Base-by-base conservation (phyloP, 768 basidiomycete species). In the Termitomyces sp. region DNA sequence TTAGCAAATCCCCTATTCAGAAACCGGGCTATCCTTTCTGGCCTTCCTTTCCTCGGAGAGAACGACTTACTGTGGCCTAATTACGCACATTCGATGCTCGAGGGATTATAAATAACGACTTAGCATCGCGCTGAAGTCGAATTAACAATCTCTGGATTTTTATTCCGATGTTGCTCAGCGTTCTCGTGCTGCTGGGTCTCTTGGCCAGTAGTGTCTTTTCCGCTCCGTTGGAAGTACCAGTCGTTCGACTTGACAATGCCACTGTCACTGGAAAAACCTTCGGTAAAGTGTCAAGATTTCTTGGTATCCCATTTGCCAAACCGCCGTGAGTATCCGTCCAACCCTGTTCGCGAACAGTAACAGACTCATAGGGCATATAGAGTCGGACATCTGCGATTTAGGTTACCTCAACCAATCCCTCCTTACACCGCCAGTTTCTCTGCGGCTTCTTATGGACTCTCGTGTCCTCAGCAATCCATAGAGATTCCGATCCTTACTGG, bases 281-380 rank as follows among this genome's bases (percentile, higher is more conserved):
- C 34, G 72, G 73, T 3, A 57, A 57, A 3, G 63, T 70, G 12
- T 65, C 74, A 10, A 71, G 73, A 56, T 84, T 79, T 62, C 66
- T 80, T 2, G 81, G 82, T 2, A 81, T 85, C 39, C 83, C 82
- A 1, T 85, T 79, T 55, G 82, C 80, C 14, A 59, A 76, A 63
- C 78, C 83, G 24, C 81, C 82, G 83, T 85, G 58, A 60, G 78
- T 64, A 0, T 57, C n/a, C 22, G 22, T 13, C 20, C n/a, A 14
- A 43, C 36, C 42, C 7, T 13, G 22, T 44, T 14, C 14, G 16
- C 14, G 9, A 47, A 24, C 3, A 20, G 36, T 34, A 36, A 10
- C 57, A 4, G 12, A 29, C 51, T 64, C 14, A 43, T 27, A 18
- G n/a, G 49, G 13, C 39, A 32, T 43, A 18, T 49, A 76, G 74